Evolutionary conservation across 2,329 filamentous ascomycete genomes (phyloP).

Genomic region (Rutstroemia sp.): DNA sequence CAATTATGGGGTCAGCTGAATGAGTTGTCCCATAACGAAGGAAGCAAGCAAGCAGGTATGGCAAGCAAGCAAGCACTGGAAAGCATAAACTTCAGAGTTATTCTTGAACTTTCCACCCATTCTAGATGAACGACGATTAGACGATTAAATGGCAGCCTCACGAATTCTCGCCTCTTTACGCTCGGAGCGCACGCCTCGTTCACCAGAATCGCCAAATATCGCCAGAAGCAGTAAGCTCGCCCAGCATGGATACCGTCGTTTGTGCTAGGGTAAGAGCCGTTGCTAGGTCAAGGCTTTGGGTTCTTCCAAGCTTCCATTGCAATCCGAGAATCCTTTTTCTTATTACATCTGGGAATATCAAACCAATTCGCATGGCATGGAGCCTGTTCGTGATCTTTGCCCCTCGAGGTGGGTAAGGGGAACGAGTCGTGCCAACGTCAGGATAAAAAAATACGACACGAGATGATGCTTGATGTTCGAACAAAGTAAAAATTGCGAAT

Average conservation of each 20-base stretch:
- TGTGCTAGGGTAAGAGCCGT: slow-evolving; percentile 7
- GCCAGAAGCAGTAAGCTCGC: slow-evolving; percentile 3
- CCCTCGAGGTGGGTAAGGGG: not conserved
- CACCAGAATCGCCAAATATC: slow-evolving; percentile 2
- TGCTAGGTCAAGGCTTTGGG: slow-evolving; percentile 2
- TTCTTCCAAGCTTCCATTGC: not conserved
- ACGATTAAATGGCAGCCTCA: slow-evolving; percentile 1
- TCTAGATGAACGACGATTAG: not conserved
- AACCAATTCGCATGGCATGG: not conserved
- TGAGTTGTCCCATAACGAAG: slow-evolving; percentile 1
- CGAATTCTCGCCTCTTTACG: slow-evolving; percentile 1
- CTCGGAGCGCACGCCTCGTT: not conserved
- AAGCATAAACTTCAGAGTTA: not conserved
- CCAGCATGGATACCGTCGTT: not conserved
- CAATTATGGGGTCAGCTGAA: not conserved
- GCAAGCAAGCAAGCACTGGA: not conserved
- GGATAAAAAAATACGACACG: no score
- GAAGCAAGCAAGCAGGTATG: not conserved
- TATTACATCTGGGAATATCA: not conserved
- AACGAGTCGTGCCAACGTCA: no score
- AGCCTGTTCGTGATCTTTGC: not conserved
- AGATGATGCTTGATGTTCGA: not conserved
- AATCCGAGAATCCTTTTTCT: not conserved
- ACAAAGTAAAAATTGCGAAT: not conserved
- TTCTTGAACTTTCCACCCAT: not conserved